phyloP scores from a whole-genome alignment of 306 rosid species.

The Psophocarpus tetragonolobus region DNA sequence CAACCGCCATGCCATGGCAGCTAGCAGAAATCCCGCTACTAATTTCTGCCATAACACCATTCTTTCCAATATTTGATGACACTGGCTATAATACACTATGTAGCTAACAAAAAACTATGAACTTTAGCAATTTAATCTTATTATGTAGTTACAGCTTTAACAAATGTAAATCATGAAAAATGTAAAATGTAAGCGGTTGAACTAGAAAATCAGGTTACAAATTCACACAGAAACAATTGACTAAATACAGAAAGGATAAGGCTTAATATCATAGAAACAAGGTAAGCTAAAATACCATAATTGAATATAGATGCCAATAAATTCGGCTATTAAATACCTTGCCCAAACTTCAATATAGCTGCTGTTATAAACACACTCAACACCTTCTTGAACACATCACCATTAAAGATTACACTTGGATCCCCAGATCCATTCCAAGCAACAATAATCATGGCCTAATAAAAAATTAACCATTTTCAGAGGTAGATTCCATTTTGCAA shows the following conservation, averaged over 20 bases:
- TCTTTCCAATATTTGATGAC: too few species aligned
- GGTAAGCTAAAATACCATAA: constrained; percentile 17
- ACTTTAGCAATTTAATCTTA: neutral
- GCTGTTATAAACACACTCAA: constrained; percentile 94
- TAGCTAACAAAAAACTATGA: neutral
- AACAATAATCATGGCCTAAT: constrained; percentile 90
- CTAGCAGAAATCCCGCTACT: too few species aligned
- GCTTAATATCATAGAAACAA: neutral
- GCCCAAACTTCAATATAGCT: constrained; percentile 93
- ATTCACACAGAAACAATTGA: neutral
- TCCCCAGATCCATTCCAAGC: constrained; percentile 94
- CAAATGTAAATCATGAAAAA: neutral
- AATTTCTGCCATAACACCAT: too few species aligned
- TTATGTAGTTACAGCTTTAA: constrained; percentile 1
- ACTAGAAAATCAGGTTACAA: neutral
- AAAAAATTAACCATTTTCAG: constrained; percentile 32
- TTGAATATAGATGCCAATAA: constrained; percentile 5
- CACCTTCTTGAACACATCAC: constrained; percentile 87
- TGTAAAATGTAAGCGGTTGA: neutral
- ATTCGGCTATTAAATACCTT: constrained; percentile 53
- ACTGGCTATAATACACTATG: too few species aligned
- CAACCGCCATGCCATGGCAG: too few species aligned
- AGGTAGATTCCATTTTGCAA: constrained; percentile 9
- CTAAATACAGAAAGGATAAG: constrained; percentile 13
- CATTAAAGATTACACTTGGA: constrained; percentile 64